Evolutionary conservation across 2,329 filamentous ascomycete species (phyloP).

Genomic region (Talaromyces sp.): DNA sequence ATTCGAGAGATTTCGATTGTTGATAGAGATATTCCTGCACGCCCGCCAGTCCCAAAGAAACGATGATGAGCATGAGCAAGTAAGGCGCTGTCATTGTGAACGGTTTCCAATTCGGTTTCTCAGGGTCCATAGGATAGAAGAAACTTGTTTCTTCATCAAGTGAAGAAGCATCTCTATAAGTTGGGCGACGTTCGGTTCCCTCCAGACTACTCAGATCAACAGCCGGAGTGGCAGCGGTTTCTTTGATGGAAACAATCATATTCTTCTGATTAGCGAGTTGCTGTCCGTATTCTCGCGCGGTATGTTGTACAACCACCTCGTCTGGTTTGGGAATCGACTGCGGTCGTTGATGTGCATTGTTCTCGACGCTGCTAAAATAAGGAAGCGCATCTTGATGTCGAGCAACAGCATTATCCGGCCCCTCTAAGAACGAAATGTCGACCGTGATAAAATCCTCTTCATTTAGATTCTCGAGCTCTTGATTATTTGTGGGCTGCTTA

Average conservation of each 20-base stretch:
- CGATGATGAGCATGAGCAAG: constrained; percentile 29
- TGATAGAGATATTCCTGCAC: constrained; percentile 36
- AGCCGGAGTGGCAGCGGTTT: constrained; percentile 25
- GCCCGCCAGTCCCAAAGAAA: constrained; percentile 30
- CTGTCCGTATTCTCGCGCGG: constrained; percentile 37
- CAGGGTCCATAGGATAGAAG: constrained; percentile 33
- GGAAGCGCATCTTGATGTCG: constrained; percentile 3
- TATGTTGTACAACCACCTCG: constrained; percentile 15
- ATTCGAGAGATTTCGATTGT: constrained; percentile 24
- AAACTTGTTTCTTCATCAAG: constrained; percentile 30
- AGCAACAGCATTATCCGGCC: constrained; percentile 8
- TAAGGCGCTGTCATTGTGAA: constrained; percentile 33
- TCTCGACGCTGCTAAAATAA: background rate
- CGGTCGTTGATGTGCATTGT: background rate
- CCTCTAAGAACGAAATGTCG: constrained; percentile 24
- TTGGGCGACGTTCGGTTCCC: constrained; percentile 21
- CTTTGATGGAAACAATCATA: constrained; percentile 43
- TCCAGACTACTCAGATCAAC: constrained; percentile 45
- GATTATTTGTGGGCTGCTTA: constrained; percentile 14
- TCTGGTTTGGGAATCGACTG: background rate
- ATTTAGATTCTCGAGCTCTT: constrained; percentile 19
- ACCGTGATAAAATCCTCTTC: constrained; percentile 17
- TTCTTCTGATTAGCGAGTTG: constrained; percentile 43
- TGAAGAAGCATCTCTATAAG: background rate
- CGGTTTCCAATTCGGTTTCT: constrained; percentile 37